Conservation (phyloP, 768 basidiomycete species). For the Imleria badia region DNA sequence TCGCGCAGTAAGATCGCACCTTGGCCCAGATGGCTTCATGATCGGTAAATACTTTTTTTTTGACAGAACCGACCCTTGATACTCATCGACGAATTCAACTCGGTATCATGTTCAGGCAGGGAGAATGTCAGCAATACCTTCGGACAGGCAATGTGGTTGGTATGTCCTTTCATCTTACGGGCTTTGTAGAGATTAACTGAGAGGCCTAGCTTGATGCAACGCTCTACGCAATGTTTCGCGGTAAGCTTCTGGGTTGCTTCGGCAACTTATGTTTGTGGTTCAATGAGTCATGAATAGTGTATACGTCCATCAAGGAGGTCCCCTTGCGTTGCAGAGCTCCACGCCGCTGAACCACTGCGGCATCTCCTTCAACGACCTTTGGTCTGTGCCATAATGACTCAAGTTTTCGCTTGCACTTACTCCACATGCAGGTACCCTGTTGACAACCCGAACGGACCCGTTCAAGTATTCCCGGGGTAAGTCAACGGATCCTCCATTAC, state of each 20-base stretch:
- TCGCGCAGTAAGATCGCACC: slow-evolving; percentile 42
- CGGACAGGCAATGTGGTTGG: slow-evolving; percentile 54
- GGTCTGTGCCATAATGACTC: slow-evolving; percentile 30
- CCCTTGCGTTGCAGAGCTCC: slow-evolving; percentile 49
- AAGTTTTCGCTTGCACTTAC: background rate
- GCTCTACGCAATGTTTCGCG: slow-evolving; percentile 43
- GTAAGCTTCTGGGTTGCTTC: slow-evolving; percentile 19
- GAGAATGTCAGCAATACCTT: slow-evolving; percentile 40
- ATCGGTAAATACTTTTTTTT: slow-evolving; percentile 31
- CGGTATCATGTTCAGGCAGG: slow-evolving; percentile 52
- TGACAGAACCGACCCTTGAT: background rate
- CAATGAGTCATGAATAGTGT: slow-evolving; percentile 31
- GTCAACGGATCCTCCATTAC: slow-evolving; percentile 54
- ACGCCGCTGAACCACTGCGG: slow-evolving; percentile 36
- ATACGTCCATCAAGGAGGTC: slow-evolving; percentile 56
- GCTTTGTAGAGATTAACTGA: background rate
- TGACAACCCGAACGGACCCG: slow-evolving; percentile 46
- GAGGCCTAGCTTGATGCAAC: slow-evolving; percentile 2
- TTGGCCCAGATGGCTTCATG: no score
- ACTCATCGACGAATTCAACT: slow-evolving; percentile 50
- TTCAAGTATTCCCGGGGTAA: slow-evolving; percentile 53
- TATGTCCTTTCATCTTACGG: slow-evolving; percentile 26
- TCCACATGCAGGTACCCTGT: slow-evolving; percentile 43
- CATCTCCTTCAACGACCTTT: slow-evolving; percentile 44
- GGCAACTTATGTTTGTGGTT: background rate